phyloP scores from a whole-genome alignment of 192 early-diverging fungal genomes.

The Gigaspora rosea region DNA sequence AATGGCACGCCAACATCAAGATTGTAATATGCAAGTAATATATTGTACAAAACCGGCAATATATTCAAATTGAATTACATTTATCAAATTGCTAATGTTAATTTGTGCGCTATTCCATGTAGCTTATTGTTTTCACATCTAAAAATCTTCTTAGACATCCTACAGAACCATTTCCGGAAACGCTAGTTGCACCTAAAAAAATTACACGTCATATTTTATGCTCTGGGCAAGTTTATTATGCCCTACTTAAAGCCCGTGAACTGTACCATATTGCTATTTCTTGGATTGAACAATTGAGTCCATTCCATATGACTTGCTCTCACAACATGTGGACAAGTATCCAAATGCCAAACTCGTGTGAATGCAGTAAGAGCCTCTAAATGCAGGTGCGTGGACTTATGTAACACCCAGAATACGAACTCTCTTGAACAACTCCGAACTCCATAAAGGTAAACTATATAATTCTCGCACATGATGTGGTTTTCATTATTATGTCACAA shows the following conservation, averaged over 20 bases:
- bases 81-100: neutral
- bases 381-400: slow-evolving; percentile 90
- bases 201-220: slow-evolving; percentile 94
- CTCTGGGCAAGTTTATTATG: slow-evolving; percentile 97
- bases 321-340: slow-evolving; percentile 86
- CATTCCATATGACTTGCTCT: slow-evolving; percentile 92
- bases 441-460: slow-evolving; percentile 57
- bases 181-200: slow-evolving; percentile 76
- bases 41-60: slow-evolving; percentile 95
- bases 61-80: neutral
- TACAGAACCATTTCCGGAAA: slow-evolving; percentile 81
- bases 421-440: slow-evolving; percentile 68
- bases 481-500: neutral
- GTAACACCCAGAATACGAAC: slow-evolving; percentile 87
- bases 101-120: slow-evolving; percentile 10
- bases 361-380: slow-evolving; percentile 95
- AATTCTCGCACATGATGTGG: slow-evolving; percentile 28
- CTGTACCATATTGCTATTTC: slow-evolving; percentile 88
- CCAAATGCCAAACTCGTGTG: slow-evolving; percentile 90
- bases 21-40: slow-evolving; percentile 97
- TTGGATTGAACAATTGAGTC: slow-evolving; percentile 91
- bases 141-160: slow-evolving; percentile 95
- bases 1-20: slow-evolving; percentile 91
- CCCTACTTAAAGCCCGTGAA: slow-evolving; percentile 82
- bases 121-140: slow-evolving; percentile 73